phyloP scores from a whole-genome alignment of 2,329 filamentous ascomycete species.

The Knufia petricola region DNA sequence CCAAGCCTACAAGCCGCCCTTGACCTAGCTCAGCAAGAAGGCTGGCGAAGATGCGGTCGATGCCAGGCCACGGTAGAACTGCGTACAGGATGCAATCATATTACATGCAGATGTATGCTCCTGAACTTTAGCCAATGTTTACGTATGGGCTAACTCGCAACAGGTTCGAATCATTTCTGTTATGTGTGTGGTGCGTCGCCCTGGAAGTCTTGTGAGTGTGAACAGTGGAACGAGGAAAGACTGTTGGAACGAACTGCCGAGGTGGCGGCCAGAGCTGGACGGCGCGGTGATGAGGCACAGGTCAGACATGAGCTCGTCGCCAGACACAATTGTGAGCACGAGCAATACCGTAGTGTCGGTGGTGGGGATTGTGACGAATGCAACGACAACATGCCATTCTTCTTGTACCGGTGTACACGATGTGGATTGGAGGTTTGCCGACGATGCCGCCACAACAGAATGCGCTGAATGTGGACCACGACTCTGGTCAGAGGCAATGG shows the following conservation, averaged over 20 bases:
- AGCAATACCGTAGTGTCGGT: constrained; percentile 8
- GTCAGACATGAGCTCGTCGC: constrained; percentile 14
- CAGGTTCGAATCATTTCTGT: constrained; percentile 24
- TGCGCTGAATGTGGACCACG: background rate
- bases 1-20: constrained; percentile 32
- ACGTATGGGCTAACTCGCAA: too few species aligned
- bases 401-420: constrained; percentile 16
- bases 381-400: constrained; percentile 12
- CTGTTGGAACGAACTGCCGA: constrained; percentile 17
- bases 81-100: constrained; percentile 27
- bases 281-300: constrained; percentile 7
- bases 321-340: constrained; percentile 17
- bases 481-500: too few species aligned
- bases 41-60: constrained; percentile 66
- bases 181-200: constrained; percentile 23
- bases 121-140: too few species aligned
- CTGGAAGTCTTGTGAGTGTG: constrained; percentile 26
- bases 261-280: constrained; percentile 14
- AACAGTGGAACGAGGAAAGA: constrained; percentile 24
- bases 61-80: constrained; percentile 49
- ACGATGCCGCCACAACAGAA: constrained; percentile 13
- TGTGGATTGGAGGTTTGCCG: constrained; percentile 14
- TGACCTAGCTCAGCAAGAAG: constrained; percentile 54
- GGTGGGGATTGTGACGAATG: constrained; percentile 14
- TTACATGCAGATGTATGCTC: constrained; percentile 26